These are phyloP conservation scores for Pleurotus djamor DNA, from an alignment of 768 basidiomycete genomes.

Conservation along the genomic window DNA sequence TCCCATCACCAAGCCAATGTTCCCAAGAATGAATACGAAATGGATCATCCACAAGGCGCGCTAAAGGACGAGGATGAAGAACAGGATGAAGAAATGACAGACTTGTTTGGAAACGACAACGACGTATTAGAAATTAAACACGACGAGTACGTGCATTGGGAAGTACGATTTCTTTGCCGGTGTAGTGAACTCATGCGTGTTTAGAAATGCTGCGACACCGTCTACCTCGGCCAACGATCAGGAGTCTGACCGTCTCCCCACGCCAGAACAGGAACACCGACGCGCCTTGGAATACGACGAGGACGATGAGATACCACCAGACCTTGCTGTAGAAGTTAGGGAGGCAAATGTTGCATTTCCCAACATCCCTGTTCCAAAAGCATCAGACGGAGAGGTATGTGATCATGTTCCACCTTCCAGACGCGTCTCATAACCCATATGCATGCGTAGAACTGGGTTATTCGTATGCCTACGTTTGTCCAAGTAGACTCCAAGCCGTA, in stretches of 20 bases:
- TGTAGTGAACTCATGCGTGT: too few relatives aligned
- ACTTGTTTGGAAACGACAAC: conserved; percentile 78
- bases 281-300: conserved; percentile 81
- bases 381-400: conserved; percentile 80
- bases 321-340: conserved; percentile 50
- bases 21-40: conserved; percentile 35
- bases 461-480: conserved; percentile 93
- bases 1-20: neutral
- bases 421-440: neutral
- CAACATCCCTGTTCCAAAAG: conserved; percentile 81
- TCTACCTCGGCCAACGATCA: conserved; percentile 43
- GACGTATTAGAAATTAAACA: conserved; percentile 47
- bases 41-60: conserved; percentile 27
- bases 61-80: conserved; percentile 23
- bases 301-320: conserved; percentile 58
- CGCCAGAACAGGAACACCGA: conserved; percentile 60
- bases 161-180: neutral
- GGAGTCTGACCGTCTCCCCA: conserved; percentile 62
- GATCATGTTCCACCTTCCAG: conserved; percentile 1
- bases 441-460: conserved; percentile 76
- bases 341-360: conserved; percentile 80
- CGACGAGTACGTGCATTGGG: conserved; percentile 35
- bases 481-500: conserved; percentile 89
- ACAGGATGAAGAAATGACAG: conserved; percentile 64
- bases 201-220: conserved; percentile 36